Conservation (phyloP, 2,329 filamentous ascomycete species). For the Trichophyton verrucosum region DNA sequence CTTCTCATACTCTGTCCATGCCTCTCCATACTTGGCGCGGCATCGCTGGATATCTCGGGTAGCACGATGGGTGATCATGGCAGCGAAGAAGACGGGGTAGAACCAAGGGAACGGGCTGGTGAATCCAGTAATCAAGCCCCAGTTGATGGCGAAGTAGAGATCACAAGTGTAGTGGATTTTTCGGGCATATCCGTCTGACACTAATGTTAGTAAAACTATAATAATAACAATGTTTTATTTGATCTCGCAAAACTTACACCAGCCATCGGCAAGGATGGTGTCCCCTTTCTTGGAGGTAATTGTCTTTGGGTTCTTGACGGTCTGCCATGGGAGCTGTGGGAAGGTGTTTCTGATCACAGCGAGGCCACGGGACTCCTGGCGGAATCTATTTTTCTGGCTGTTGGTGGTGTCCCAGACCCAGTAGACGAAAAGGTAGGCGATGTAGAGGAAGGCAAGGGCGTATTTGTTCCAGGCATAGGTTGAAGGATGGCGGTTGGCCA, state of each 20-base stretch:
- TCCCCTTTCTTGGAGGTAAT: conserved; percentile 63
- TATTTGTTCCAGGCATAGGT: conserved; percentile 65
- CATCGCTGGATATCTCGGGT: conserved; percentile 64
- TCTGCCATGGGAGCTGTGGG: conserved; percentile 82
- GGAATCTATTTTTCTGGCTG: conserved; percentile 88
- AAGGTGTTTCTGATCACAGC: conserved; percentile 61
- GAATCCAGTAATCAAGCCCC: conserved; percentile 74
- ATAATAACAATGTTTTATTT: no score
- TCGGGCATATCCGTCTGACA: conserved; percentile 53
- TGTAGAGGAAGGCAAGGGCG: conserved; percentile 52
- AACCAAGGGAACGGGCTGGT: conserved; percentile 78
- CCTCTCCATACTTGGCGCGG: conserved; percentile 64
- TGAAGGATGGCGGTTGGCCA: conserved; percentile 68
- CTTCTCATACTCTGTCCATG: conserved; percentile 70
- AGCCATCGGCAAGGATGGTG: conserved; percentile 70
- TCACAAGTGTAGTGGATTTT: conserved; percentile 77
- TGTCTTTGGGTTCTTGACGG: conserved; percentile 64
- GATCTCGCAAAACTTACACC: conserved; percentile 45
- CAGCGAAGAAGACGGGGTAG: conserved; percentile 67
- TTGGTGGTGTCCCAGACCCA: conserved; percentile 89
- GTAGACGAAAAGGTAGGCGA: conserved; percentile 69
- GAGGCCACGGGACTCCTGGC: conserved; percentile 57
- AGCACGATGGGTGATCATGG: conserved; percentile 71
- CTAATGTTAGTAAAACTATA: not conserved
- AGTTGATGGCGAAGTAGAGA: conserved; percentile 61